These are phyloP conservation scores for Arthrobotrys pseudoclavata DNA, from an alignment of 2,329 filamentous ascomycete species.

Conservation along the genomic window DNA sequence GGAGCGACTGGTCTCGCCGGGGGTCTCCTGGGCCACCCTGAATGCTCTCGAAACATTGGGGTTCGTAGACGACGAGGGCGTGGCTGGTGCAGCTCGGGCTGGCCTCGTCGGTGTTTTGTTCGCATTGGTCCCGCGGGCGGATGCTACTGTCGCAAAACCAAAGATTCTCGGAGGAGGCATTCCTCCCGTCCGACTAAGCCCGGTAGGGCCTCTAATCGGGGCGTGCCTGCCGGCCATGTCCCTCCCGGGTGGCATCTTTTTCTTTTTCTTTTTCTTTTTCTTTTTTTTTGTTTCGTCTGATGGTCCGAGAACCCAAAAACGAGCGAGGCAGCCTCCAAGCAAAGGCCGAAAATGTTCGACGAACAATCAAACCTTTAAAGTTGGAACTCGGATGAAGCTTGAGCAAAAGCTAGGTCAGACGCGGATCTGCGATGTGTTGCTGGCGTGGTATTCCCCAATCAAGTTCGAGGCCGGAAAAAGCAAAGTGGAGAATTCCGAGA, in stretches of 20 bases:
- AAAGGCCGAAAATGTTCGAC: too few relatives aligned
- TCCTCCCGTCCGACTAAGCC: neutral
- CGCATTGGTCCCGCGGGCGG: neutral
- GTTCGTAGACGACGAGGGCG: neutral
- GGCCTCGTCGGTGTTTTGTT: neutral
- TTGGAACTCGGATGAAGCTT: too few relatives aligned
- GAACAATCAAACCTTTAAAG: too few relatives aligned
- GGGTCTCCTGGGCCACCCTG: neutral
- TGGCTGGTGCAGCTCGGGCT: neutral
- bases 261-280: too few relatives aligned
- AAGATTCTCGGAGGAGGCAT: neutral
- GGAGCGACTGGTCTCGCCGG: neutral
- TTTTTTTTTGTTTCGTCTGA: too few relatives aligned
- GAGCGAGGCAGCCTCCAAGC: neutral
- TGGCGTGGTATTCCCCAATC: slow-evolving; percentile 14
- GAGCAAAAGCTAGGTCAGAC: too few relatives aligned
- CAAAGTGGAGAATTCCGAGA: neutral
- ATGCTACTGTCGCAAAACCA: neutral
- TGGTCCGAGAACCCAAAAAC: too few relatives aligned
- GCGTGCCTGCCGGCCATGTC: neutral
- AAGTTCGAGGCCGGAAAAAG: neutral
- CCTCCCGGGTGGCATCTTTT: neutral
- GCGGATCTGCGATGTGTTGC: neutral
- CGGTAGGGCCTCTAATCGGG: neutral
- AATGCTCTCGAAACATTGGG: neutral